Percentiles rank a stretch among this genome's conserved stretches.
Conservation (phyloP, 1,139 yeast species). For the Blastobotrys raffinosifermentans region DNA sequence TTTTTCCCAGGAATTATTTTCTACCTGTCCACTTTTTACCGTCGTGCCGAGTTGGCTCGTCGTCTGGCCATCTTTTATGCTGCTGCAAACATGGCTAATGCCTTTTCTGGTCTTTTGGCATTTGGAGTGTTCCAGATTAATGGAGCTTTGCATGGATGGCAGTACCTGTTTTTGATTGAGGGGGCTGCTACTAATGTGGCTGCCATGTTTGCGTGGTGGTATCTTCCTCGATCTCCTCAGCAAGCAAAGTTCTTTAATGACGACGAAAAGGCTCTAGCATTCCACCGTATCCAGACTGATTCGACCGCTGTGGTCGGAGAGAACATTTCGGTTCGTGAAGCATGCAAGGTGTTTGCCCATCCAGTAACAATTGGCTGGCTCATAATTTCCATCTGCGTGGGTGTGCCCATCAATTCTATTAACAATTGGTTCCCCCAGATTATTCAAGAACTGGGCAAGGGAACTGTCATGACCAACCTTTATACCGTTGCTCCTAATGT, state of each 20-base stretch:
- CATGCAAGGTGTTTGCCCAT: slow-evolving; percentile 47
- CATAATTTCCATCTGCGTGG: slow-evolving; percentile 42
- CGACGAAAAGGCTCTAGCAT: slow-evolving; percentile 42
- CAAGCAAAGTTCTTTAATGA: slow-evolving; percentile 14
- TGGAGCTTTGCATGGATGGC: slow-evolving; percentile 37
- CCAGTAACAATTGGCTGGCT: slow-evolving; percentile 46
- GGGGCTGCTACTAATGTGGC: slow-evolving; percentile 32
- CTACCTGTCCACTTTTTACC: slow-evolving; percentile 23
- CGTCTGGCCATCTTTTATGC: slow-evolving; percentile 25
- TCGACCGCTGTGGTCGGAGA: slow-evolving; percentile 43
- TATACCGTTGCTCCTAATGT: slow-evolving; percentile 56
- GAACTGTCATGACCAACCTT: slow-evolving; percentile 47
- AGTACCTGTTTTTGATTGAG: slow-evolving; percentile 34
- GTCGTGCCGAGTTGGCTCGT: slow-evolving; percentile 22
- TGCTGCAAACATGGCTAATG: slow-evolving; percentile 36
- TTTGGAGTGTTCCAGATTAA: slow-evolving; percentile 22
- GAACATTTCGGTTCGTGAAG: slow-evolving; percentile 40
- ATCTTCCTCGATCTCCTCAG: slow-evolving; percentile 20
- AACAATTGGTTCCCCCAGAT: slow-evolving; percentile 51
- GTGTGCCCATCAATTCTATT: slow-evolving; percentile 45
- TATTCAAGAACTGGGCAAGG: slow-evolving; percentile 46
- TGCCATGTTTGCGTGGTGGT: slow-evolving; percentile 27
- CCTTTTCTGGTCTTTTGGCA: slow-evolving; percentile 25
- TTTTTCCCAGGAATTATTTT: slow-evolving; percentile 45
- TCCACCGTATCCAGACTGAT: slow-evolving; percentile 40